Percentiles rank a stretch among this genome's conserved stretches.
Evolutionary conservation across 2,329 filamentous ascomycete genomes (phyloP).

Genomic region (Talaromyces islandicus): DNA sequence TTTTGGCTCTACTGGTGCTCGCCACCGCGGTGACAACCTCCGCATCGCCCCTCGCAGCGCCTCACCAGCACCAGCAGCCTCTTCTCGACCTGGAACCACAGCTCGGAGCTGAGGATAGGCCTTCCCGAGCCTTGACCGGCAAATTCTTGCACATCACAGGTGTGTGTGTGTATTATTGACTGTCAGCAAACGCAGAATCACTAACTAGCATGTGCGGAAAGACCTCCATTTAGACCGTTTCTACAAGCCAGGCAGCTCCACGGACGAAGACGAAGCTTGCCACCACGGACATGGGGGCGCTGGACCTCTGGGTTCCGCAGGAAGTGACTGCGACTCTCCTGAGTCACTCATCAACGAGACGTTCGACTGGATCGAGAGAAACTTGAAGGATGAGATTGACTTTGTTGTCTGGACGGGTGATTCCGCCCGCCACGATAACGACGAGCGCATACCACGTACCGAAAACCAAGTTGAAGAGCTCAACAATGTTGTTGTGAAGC

Average conservation of each 20-base stretch:
- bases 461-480: conserved; percentile 68
- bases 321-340: conserved; percentile 83
- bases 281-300: conserved; percentile 72
- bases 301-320: conserved; percentile 77
- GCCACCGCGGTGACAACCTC: background rate
- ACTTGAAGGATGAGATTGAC: conserved; percentile 72
- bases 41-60: conserved; percentile 3
- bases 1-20: background rate
- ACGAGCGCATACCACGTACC: conserved; percentile 71
- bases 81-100: background rate
- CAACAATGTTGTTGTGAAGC: conserved; percentile 69
- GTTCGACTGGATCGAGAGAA: conserved; percentile 76
- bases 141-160: conserved; percentile 34
- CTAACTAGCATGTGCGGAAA: conserved; percentile 29
- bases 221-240: conserved; percentile 89
- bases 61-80: conserved; percentile 1
- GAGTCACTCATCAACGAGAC: conserved; percentile 76
- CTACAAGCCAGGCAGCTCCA: conserved; percentile 74
- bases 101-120: background rate
- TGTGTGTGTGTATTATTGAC: conserved; percentile 18
- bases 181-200: background rate
- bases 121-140: conserved; percentile 20
- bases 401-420: conserved; percentile 94
- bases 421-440: conserved; percentile 82
- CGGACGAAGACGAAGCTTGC: conserved; percentile 64